Conservation (phyloP, 371 early-diverging fungal species). For the Homolaphlyctis polyrhiza region DNA sequence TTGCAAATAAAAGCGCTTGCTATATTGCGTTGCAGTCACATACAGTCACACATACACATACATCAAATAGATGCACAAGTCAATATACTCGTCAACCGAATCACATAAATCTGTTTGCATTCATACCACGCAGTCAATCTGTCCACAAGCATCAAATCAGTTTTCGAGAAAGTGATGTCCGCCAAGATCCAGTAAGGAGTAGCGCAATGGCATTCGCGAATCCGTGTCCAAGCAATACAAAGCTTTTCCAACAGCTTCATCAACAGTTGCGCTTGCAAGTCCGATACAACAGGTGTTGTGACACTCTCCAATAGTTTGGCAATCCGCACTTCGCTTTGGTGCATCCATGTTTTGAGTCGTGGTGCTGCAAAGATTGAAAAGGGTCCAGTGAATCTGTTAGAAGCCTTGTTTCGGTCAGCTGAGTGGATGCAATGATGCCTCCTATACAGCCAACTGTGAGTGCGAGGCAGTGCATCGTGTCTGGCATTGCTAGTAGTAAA, state of each 20-base stretch:
- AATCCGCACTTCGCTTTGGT: background rate
- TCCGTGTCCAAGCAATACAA: background rate
- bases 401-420: background rate
- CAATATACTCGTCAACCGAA: background rate
- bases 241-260: background rate
- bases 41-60: background rate
- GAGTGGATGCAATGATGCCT: no score
- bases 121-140: background rate
- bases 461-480: no score
- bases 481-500: no score
- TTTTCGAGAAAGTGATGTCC: background rate
- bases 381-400: background rate
- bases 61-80: background rate
- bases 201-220: background rate
- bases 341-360: background rate
- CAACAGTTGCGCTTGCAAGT: background rate
- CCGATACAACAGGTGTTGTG: background rate
- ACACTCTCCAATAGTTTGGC: background rate
- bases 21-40: background rate
- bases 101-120: background rate
- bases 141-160: background rate
- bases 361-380: background rate
- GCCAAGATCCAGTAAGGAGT: constrained; percentile 1
- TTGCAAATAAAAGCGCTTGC: background rate
- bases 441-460: no score